Base-by-base conservation (phyloP, 805 yeast genomes). In the Myxozyma mucilagina region DNA sequence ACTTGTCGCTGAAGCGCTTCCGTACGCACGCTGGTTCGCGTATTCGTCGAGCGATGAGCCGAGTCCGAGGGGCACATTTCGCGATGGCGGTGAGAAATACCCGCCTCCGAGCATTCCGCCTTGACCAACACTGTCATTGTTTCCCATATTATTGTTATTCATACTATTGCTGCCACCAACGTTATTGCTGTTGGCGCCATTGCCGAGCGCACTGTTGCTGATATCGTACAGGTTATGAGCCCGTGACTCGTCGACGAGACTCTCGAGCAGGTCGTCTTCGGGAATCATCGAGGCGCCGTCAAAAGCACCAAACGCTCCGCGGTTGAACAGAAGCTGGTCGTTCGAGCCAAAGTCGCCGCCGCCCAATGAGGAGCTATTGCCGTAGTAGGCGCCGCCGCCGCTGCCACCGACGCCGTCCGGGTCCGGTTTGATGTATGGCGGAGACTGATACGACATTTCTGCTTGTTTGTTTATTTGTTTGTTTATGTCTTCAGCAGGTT, bases 21-120 rank as follows among this genome's bases (percentile, higher is more conserved):
- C 35, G 20, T 31, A 18, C 53, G 18, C 24, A 11, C 53, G 65
- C 41, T 39, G 51, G 16, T 57, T 57, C 67, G 63, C 60, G 49
- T 67, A 70, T 47, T 68, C 71, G 56, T 71, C 71, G 54, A 70
- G 70, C 29, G 74, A 73, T 11, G 73, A 69, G 35, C 72, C 59
- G 13, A 71, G 66, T 44, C 56, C 67, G 56, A 60, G 20, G 3
- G 31, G 38, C 10, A 45, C 47, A 11, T 52, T 43, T 11, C 56
- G 52, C 8, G 56, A 45, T 18, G 67, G 50, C 39, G 67, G 67
- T 41, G 67, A 63, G 43, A 63, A 57, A 41, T 63, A 63, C 39
- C 57, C 35, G 31, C 64, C 66, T 42, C 48, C 50, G 36, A 50
- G 51, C 29, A 58, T 24, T 39, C 41, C 47, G 14, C 36, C 47